A percentile compares a stretch with the other conserved stretches of the same genome.
These are phyloP conservation scores for Colletotrichum sp. DNA, from an alignment of 2,329 filamentous ascomycete species.

Conservation along the genomic window DNA sequence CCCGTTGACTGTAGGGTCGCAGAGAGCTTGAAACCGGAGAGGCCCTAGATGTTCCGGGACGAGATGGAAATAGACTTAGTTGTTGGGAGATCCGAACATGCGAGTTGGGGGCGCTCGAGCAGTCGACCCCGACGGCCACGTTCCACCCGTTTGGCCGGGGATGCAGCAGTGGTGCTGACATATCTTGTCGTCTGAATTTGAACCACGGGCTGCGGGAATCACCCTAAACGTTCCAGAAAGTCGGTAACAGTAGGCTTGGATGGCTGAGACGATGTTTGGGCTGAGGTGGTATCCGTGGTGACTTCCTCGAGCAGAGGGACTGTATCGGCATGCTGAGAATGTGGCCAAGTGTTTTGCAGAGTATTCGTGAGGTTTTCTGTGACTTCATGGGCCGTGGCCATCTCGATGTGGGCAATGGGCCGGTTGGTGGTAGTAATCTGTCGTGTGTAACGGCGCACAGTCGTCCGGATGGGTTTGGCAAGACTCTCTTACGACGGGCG, in stretches of 20 bases:
- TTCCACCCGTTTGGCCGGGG: conserved; percentile 9
- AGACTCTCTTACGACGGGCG: not conserved
- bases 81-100: not conserved
- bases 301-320: not conserved
- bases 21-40: conserved; percentile 9
- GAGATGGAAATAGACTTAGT: not conserved
- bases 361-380: not conserved
- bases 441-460: not conserved
- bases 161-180: not conserved
- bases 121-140: not conserved
- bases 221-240: not conserved
- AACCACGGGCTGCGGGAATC: not conserved
- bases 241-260: not conserved
- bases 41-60: conserved; percentile 3
- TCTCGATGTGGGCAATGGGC: not conserved
- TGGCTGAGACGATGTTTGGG: not conserved
- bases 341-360: not conserved
- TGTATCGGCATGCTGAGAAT: not conserved
- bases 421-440: not conserved
- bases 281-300: not conserved
- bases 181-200: conserved; percentile 10
- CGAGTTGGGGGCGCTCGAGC: not conserved
- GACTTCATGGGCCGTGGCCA: not conserved
- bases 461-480: not conserved
- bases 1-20: not conserved